Evolutionary conservation across 2,329 filamentous ascomycete species (phyloP).

Genomic region (Bipolaris oryzae): DNA sequence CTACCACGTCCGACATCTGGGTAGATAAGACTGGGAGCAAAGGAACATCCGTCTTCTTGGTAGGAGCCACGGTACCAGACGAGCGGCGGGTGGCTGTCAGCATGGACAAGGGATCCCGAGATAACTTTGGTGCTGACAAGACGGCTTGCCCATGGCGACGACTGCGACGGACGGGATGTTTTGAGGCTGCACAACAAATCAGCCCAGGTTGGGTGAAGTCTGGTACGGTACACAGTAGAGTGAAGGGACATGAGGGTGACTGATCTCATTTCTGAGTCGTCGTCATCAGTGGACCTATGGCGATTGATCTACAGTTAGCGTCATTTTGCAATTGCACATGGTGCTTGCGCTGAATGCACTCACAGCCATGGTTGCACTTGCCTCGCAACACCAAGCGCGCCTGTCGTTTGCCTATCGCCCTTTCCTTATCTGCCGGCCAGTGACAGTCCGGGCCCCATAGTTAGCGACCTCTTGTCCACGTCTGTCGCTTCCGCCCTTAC

Average conservation of each 20-base stretch:
- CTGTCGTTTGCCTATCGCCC: conserved; percentile 4
- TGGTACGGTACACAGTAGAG: neutral
- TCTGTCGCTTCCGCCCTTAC: conserved; percentile 12
- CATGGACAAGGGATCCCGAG: neutral
- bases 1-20: neutral
- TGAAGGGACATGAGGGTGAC: neutral
- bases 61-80: neutral
- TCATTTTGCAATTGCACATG: conserved; percentile 13
- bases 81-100: neutral
- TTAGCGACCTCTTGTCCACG: neutral
- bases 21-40: too few species aligned
- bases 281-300: conserved; percentile 29
- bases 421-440: neutral
- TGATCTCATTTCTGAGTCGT: conserved; percentile 13
- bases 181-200: neutral
- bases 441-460: neutral
- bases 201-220: neutral
- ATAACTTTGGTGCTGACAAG: neutral
- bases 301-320: conserved; percentile 21
- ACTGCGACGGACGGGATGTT: neutral
- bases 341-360: conserved; percentile 2
- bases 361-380: conserved; percentile 7
- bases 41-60: neutral
- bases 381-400: conserved; percentile 10
- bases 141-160: neutral